Conservation (phyloP, 2,329 filamentous ascomycete genomes). For the Huntiella abstrusa region DNA sequence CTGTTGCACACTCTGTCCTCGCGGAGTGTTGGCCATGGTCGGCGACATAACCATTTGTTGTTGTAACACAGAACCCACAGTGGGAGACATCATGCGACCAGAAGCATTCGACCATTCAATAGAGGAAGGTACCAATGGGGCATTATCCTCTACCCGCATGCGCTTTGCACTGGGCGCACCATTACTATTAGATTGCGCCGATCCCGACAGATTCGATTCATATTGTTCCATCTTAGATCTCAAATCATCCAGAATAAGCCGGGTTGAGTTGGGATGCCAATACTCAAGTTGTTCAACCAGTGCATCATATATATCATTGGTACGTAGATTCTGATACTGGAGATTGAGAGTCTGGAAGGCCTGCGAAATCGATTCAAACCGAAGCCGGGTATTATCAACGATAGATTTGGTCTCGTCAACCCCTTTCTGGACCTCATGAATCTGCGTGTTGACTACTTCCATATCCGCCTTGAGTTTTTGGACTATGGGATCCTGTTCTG, state of each 20-base stretch:
- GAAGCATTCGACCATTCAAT: no score
- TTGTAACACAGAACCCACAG: no score
- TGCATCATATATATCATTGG: slow-evolving; percentile 6
- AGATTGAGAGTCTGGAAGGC: slow-evolving; percentile 4
- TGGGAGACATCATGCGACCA: no score
- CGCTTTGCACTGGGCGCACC: no score
- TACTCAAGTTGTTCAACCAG: slow-evolving; percentile 10
- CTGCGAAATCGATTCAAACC: not conserved
- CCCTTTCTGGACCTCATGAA: not conserved
- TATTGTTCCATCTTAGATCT: not conserved
- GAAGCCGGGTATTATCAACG: slow-evolving; percentile 3
- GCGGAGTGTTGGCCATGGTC: no score
- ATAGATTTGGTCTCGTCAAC: slow-evolving; percentile 3
- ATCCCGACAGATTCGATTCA: not conserved
- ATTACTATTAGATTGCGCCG: no score
- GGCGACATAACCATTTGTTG: no score
- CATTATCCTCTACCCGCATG: no score
- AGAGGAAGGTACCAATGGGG: no score
- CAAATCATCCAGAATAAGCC: slow-evolving; percentile 1
- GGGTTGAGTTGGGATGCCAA: slow-evolving; percentile 9
- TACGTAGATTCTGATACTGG: slow-evolving; percentile 4
- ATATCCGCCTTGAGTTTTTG: not conserved
- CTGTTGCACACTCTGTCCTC: no score
- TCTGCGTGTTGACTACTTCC: not conserved
- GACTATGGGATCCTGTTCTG: no score